phyloP scores from a whole-genome alignment of 164 flowering plant genomes.

The Berberis vulgaris region DNA sequence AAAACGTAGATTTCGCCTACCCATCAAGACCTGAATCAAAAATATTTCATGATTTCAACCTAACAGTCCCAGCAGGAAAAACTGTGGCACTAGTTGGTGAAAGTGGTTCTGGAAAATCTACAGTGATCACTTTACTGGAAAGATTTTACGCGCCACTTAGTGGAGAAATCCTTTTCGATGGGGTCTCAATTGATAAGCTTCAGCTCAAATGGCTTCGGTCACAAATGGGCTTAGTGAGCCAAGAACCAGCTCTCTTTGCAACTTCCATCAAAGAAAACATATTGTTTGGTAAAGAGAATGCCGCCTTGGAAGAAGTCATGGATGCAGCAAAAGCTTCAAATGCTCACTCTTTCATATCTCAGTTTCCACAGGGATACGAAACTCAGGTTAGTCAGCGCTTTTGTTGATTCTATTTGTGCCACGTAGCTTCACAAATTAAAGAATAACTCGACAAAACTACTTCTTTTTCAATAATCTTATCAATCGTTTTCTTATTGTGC shows the following conservation, averaged over 20 bases:
- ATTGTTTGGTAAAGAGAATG: conserved; percentile 1
- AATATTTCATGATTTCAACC: background rate
- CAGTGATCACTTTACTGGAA: background rate
- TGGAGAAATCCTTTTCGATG: conserved; percentile 1
- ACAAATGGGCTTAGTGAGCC: conserved; percentile 1
- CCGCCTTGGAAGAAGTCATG: background rate
- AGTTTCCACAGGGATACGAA: conserved; percentile 2
- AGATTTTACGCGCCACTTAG: background rate
- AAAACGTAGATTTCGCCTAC: background rate
- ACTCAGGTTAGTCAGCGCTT: background rate
- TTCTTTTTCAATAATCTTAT: too few species aligned
- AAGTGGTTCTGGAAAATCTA: conserved; percentile 6
- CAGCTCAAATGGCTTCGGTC: conserved; percentile 4
- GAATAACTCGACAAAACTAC: too few species aligned
- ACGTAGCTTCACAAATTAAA: too few species aligned
- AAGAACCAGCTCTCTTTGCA: conserved; percentile 2
- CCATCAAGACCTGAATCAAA: background rate
- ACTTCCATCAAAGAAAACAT: conserved; percentile 1
- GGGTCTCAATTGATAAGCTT: background rate
- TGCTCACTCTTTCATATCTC: conserved; percentile 1
- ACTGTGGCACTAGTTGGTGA: conserved; percentile 1
- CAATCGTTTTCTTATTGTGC: background rate
- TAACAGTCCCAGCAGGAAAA: background rate
- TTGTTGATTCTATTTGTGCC: background rate
- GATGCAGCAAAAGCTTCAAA: conserved; percentile 2